These are phyloP conservation scores for Neonectria punicea DNA, from an alignment of 2,329 filamentous ascomycete genomes.

Conservation along the genomic window DNA sequence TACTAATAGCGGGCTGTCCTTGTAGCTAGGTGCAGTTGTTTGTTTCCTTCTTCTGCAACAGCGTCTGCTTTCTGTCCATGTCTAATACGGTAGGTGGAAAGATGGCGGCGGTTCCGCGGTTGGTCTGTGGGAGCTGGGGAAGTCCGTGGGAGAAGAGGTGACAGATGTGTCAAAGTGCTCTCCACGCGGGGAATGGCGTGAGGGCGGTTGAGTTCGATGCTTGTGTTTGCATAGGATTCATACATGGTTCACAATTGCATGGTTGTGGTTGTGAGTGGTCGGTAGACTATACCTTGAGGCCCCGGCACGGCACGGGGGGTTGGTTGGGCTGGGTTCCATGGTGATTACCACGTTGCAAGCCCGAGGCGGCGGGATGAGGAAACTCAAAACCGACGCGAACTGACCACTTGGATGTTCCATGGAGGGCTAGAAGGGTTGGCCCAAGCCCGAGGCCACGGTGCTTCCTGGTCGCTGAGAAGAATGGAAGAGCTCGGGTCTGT, in stretches of 20 bases:
- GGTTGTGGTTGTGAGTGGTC: not conserved
- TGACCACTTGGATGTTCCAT: conserved; percentile 3
- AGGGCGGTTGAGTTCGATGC: not conserved
- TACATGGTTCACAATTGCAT: not conserved
- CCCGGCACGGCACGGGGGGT: not conserved
- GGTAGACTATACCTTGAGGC: not conserved
- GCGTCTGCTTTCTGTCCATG: not conserved
- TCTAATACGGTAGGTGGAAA: not conserved
- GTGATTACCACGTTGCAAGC: not conserved
- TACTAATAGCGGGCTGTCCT: not conserved
- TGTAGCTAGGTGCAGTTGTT: not conserved
- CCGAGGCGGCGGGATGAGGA: conserved; percentile 7
- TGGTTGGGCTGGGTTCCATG: not conserved
- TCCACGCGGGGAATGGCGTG: not conserved
- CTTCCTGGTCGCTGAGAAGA: not conserved
- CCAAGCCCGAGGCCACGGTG: conserved; percentile 4
- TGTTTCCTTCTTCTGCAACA: conserved; percentile 16
- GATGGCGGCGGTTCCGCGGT: conserved; percentile 5
- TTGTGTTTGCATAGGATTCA: not conserved
- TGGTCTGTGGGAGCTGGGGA: not conserved
- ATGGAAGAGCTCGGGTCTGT: not conserved
- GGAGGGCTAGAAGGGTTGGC: conserved; percentile 5
- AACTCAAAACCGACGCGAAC: conserved; percentile 11
- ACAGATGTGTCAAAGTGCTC: not conserved
- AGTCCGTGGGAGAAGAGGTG: not conserved